Conservation (phyloP, 108 stramenopile species). For the Nitzschia palea region DNA sequence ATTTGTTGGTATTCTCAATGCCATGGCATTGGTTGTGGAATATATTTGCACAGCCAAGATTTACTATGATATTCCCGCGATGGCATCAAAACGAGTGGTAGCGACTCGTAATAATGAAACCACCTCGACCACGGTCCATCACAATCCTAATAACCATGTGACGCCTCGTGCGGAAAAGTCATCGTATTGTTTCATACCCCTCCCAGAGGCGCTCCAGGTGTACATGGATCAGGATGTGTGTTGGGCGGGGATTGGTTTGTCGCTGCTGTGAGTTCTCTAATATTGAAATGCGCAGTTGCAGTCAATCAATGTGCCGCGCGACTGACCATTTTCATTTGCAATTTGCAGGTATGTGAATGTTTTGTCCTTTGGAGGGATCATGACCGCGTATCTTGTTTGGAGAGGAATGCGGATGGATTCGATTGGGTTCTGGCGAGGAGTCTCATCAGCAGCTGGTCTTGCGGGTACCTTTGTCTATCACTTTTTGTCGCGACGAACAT, state of each 20-base stretch:
- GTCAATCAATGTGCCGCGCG: too few species aligned
- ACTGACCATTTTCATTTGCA: too few species aligned
- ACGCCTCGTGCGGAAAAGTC: background rate
- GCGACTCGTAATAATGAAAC: background rate
- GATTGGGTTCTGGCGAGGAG: conserved; percentile 59
- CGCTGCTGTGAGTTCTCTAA: conserved; percentile 37
- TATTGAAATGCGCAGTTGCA: conserved; percentile 10
- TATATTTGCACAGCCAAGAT: conserved; percentile 41
- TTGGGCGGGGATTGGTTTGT: conserved; percentile 48
- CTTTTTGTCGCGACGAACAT: conserved; percentile 18
- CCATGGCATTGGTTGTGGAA: conserved; percentile 48
- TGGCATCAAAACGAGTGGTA: conserved; percentile 7
- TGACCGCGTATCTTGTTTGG: conserved; percentile 66
- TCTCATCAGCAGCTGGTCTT: conserved; percentile 56
- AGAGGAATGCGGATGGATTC: conserved; percentile 46
- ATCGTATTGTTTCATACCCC: background rate
- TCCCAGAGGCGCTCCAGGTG: conserved; percentile 30
- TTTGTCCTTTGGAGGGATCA: conserved; percentile 60
- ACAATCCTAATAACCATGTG: background rate
- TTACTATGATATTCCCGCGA: conserved; percentile 21
- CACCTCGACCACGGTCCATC: background rate
- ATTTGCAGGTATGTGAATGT: conserved; percentile 45
- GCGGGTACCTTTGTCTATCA: conserved; percentile 63
- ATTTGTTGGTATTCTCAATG: conserved; percentile 50
- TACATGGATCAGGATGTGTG: conserved; percentile 44